Evolutionary conservation across 2,329 filamentous ascomycete genomes (phyloP).

Genomic region (Colletotrichum euphorbiae): DNA sequence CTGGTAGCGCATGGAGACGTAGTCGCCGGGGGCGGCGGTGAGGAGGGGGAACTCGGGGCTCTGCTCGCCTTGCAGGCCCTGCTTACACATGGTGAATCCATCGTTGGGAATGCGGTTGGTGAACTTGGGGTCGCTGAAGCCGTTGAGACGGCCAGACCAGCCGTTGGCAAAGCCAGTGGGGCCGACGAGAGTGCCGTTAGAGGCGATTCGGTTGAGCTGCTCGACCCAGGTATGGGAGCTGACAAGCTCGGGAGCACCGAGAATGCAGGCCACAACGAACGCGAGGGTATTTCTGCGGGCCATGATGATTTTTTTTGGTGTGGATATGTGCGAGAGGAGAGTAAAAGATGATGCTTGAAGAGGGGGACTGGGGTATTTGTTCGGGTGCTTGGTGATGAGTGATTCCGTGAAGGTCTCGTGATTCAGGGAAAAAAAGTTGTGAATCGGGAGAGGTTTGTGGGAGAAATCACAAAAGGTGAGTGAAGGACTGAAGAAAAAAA

Average conservation of each 20-base stretch:
- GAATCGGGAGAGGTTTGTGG: background rate
- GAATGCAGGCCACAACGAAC: slow-evolving; percentile 49
- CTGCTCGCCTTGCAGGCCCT: slow-evolving; percentile 17
- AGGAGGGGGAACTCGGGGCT: slow-evolving; percentile 68
- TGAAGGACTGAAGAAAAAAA: background rate
- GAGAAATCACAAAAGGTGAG: slow-evolving; percentile 12
- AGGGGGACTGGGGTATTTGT: background rate
- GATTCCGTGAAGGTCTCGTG: background rate
- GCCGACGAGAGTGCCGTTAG: slow-evolving; percentile 80
- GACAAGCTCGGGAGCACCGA: slow-evolving; percentile 42
- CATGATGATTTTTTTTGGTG: slow-evolving; percentile 4
- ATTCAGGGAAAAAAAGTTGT: background rate
- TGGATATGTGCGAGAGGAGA: background rate
- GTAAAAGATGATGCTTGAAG: background rate
- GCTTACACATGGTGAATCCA: slow-evolving; percentile 45
- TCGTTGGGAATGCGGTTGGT: slow-evolving; percentile 72
- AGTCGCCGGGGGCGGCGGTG: slow-evolving; percentile 68
- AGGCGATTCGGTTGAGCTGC: slow-evolving; percentile 75
- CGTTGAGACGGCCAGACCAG: slow-evolving; percentile 68
- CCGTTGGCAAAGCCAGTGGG: slow-evolving; percentile 80
- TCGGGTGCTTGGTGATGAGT: background rate
- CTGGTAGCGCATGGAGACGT: slow-evolving; percentile 74
- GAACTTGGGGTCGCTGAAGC: slow-evolving; percentile 69
- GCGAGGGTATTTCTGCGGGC: slow-evolving; percentile 38
- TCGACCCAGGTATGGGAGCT: slow-evolving; percentile 87